Base-by-base conservation (phyloP, 2,329 filamentous ascomycete species). In the Stemphylium vesicarium region DNA sequence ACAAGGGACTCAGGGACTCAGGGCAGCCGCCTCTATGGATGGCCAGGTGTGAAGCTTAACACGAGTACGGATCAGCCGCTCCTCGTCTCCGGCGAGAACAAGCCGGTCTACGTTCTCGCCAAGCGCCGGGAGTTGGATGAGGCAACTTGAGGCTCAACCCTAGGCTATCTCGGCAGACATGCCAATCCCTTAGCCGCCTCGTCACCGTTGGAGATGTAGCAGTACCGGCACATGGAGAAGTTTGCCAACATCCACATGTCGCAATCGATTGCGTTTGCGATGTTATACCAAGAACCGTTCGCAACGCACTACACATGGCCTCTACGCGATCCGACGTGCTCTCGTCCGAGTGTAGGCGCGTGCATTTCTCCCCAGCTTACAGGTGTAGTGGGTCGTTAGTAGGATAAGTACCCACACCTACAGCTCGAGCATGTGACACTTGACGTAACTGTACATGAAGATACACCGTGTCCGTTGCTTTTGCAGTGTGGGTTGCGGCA, bases 401-500 rank as follows among this genome's bases (percentile, higher is more conserved):
- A 56, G 24, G 54, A 29, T n/a, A 32, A 32, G 67, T 69, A 68
- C 53, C 67, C 67, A 70, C 64, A 70, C 53, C 50, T 16, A 49
- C 29, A 50, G 55, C 59, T 55, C 54, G 39, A 41, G 38, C 31
- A 46, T 43, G 38, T 18, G 32, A 37, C 61, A 61, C 64, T 67
- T 72, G 68, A 72, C 69, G 69, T 72, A 66, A 68, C 56, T 44
- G 52, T 63, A 68, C 66, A 63, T 60, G 57, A 43, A 49, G 44
- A 24, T 50, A 46, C 45, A 50, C 47, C 32, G 41, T 46, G 32
- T 46, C 32, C 41, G 45, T 16, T 29, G 29, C 43, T 43, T 42
- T 11, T 18, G 47, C 42, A 45, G 41, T 36, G 43, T 32, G 11
- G 16, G 22, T 18, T 32, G n/a, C 42, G 36, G 37, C 38, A 38